These are phyloP conservation scores for Zygosaccharomyces kombuchaensis DNA, from an alignment of 805 yeast genomes.

Conservation along the genomic window DNA sequence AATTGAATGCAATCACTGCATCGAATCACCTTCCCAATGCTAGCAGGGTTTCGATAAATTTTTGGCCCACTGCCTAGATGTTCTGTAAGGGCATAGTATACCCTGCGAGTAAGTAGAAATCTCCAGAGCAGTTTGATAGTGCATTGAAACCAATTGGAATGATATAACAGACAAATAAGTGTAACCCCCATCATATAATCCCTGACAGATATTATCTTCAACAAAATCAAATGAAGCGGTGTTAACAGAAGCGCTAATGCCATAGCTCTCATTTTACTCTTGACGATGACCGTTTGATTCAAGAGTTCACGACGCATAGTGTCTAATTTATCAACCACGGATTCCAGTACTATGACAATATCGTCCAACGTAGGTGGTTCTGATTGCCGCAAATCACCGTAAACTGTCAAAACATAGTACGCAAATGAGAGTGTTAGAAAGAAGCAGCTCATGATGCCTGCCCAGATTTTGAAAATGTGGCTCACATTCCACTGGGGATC, in stretches of 20 bases:
- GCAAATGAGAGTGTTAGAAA: conserved; percentile 14
- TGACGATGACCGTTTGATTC: conserved; percentile 1
- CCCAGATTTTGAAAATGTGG: conserved; percentile 14
- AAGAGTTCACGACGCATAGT: conserved; percentile 20
- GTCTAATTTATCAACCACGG: conserved; percentile 25
- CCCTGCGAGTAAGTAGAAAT: conserved; percentile 17
- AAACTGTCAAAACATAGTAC: conserved; percentile 23
- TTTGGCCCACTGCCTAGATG: neutral
- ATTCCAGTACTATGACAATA: conserved; percentile 24
- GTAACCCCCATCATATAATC: conserved; percentile 15
- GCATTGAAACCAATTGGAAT: conserved; percentile 30
- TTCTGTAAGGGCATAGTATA: conserved; percentile 9
- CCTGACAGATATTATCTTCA: conserved; percentile 13
- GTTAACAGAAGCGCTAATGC: conserved; percentile 14
- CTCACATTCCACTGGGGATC: neutral
- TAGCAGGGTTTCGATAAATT: neutral
- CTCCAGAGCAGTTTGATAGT: conserved; percentile 30
- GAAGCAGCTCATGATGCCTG: conserved; percentile 21
- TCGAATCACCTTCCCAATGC: neutral
- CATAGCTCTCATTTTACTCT: neutral
- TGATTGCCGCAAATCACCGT: conserved; percentile 15
- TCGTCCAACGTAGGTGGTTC: conserved; percentile 36
- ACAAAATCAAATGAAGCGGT: conserved; percentile 21
- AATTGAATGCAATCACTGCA: neutral
- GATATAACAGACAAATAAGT: conserved; percentile 14